These are phyloP conservation scores for Rhynchosporium graminicola DNA, from an alignment of 2,329 filamentous ascomycete species.

Conservation along the genomic window DNA sequence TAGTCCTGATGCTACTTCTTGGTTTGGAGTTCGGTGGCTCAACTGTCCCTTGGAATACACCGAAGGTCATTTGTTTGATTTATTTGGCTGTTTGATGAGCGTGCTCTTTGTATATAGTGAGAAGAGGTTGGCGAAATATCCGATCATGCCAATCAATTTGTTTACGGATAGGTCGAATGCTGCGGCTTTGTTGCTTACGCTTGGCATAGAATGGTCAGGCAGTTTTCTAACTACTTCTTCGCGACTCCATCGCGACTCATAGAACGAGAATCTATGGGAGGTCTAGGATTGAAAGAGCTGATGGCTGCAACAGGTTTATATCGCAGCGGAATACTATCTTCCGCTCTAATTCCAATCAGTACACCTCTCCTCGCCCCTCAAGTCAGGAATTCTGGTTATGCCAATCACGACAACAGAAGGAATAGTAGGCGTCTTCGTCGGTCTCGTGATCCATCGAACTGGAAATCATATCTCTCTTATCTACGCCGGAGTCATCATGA, in stretches of 20 bases:
- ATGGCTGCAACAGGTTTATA: conserved; percentile 51
- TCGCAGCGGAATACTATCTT: conserved; percentile 30
- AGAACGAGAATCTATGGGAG: not conserved
- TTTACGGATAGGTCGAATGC: conserved; percentile 69
- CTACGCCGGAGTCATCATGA: conserved; percentile 45
- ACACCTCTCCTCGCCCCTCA: conserved; percentile 65
- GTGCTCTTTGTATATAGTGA: conserved; percentile 66
- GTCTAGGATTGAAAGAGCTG: not conserved
- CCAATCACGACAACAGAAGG: conserved; percentile 50
- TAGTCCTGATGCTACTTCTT: conserved; percentile 79
- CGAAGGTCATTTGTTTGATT: conserved; percentile 75
- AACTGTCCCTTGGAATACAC: conserved; percentile 67
- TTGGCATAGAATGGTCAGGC: conserved; percentile 63
- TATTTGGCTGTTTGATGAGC: conserved; percentile 68
- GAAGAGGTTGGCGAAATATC: conserved; percentile 69
- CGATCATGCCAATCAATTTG: conserved; percentile 72
- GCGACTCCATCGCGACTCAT: not conserved
- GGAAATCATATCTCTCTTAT: conserved; percentile 50
- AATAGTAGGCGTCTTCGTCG: conserved; percentile 47
- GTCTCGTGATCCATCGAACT: conserved; percentile 51
- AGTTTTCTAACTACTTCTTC: not conserved
- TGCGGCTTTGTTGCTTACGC: conserved; percentile 65
- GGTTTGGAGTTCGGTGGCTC: conserved; percentile 82
- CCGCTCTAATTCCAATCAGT: conserved; percentile 79
- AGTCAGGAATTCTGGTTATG: conserved; percentile 73